Evolutionary conservation across 192 early-diverging fungal genomes (phyloP), one percentile per base, ranked within the genome.

Genomic region (Podochytrium sp.): DNA sequence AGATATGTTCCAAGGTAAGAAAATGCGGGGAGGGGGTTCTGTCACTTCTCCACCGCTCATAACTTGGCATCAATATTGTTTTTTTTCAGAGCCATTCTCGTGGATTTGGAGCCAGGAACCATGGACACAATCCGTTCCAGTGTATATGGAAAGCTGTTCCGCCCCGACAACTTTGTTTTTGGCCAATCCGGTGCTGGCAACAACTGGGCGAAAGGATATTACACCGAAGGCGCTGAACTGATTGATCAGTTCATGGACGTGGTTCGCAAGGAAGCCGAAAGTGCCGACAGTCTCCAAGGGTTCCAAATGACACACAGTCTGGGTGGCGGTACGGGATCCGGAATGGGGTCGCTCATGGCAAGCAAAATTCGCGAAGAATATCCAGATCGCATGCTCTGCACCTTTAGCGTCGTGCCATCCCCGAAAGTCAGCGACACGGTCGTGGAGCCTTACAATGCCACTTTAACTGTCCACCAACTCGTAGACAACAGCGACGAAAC

Each of bases 291-390:
- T 78, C 89, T 98, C 66, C 97, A 99, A 83, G 97, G 97, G 71
- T 99, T 99, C 91, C 97, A 99, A 81, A 90, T 99, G 77, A 94
- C 93, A 49, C 97, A 99, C 84, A 98, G 96, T 32, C 88, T 99
- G 27, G 97, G 97, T 80, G 97, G 97, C 81, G 96, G 97, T 72
- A 97, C 97, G 34, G 98, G 96, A 78, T 90, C 95, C 57, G 97
- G 97, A 76, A 90, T 99, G 90, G 97, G 97, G 68, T 95, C 95
- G 55, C 87, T 99, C 7, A 85, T 99, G 73, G 89, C 96, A 63
- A 93, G 93, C 82, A 98, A 98, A 87, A 98, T 98, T 76, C 95
- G 97, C 76, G 97, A 98, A 83, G 97, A 98, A 81, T 98, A 98
- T 78, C 97, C 97, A 55, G 97, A 99, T 86, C 92, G 97, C 72